phyloP scores from a whole-genome alignment of 139 green algal genomes.

The Eudorina sp. region DNA sequence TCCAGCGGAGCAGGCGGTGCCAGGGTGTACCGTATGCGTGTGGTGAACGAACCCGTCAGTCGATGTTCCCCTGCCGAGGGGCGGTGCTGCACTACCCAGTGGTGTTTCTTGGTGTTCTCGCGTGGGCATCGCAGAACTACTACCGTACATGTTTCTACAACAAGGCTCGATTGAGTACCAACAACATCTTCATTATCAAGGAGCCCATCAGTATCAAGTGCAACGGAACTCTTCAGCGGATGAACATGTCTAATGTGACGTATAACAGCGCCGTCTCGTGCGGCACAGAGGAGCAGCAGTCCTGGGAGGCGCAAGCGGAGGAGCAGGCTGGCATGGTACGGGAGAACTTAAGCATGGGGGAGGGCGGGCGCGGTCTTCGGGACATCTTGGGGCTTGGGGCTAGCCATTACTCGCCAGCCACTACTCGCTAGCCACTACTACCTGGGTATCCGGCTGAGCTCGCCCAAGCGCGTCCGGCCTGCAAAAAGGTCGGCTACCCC shows the following conservation, averaged over 20 bases:
- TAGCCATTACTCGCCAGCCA: no score
- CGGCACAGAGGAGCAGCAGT: neutral
- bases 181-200: neutral
- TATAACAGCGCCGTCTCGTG: neutral
- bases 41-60: neutral
- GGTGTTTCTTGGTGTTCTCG: neutral
- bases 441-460: no score
- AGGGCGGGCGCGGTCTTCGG: no score
- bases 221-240: neutral
- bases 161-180: neutral
- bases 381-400: no score
- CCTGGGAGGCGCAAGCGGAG: neutral
- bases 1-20: neutral
- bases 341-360: neutral
- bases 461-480: no score
- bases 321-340: neutral
- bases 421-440: no score
- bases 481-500: no score
- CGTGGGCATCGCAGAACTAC: neutral
- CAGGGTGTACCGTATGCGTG: neutral
- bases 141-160: constrained; percentile 1
- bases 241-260: neutral
- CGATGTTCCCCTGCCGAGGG: no score
- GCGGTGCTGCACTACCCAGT: neutral
- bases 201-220: neutral